Evolutionary conservation across 2,329 filamentous ascomycete genomes (phyloP), one percentile per base, ranked within the genome.

Genomic region (Lachnellula cervina): DNA sequence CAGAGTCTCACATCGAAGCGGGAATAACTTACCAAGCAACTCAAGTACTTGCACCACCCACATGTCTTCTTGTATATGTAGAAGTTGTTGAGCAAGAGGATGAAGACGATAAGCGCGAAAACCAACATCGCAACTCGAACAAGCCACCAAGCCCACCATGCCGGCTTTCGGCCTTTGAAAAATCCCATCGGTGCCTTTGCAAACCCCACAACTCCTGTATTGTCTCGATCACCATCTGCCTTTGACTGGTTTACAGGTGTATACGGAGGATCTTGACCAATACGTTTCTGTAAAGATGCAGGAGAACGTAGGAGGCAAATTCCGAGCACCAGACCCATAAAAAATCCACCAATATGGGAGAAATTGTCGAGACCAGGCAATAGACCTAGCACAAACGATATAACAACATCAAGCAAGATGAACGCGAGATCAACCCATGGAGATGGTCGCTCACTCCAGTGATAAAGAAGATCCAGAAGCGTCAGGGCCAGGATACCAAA

Each of bases 91-190:
- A 97, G 72, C 52, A 99, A 77, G 45, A 97, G 75, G 59, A 96
- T 88, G 70, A 97, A 97, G 1, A 87, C 87, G 42, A 96, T 80
- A 37, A 96, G 77, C 35, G 92, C 88, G n/a, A 85, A 80, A 7
- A 96, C 80, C 51, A 99, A 75, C 23, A 88, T 86, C 0, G 81
- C 90, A 1, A 82, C 89, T 17, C 94, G 83, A 28, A 97, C 80
- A 21, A 96, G 73, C 93, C 93, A 97, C 94, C 94, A 99, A 5
- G 77, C 88, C 94, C 94, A 99, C 94, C 94, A 99, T 7, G 96
- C 78, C 21, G 89, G 88, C 71, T 96, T 96, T 17, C 94, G 82
- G 19, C 90, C 90, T 70, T 92, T 93, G 76, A 97, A 97, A 73
- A 97, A 97, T 5, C 83, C 85, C 4, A 85, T 70, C 0, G 87